Evolutionary conservation across 2,329 filamentous ascomycete species (phyloP).

Genomic region (Paecilomyces sp.): DNA sequence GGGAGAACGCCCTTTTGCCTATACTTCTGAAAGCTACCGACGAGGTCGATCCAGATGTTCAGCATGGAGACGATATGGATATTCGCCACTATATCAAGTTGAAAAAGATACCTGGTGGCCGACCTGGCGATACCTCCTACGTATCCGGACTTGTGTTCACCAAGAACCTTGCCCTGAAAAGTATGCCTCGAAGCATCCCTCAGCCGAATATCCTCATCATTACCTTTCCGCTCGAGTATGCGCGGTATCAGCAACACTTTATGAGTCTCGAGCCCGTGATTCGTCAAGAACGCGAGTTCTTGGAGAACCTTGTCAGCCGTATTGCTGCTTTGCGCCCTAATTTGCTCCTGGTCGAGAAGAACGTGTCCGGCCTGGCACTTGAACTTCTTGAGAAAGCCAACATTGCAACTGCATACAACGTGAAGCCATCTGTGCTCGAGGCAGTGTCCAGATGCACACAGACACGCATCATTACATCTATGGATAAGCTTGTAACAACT

Average conservation of each 20-base stretch:
- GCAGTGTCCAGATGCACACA: conserved; percentile 89
- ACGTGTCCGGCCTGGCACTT: conserved; percentile 83
- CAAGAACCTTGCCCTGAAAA: conserved; percentile 93
- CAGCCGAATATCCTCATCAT: conserved; percentile 86
- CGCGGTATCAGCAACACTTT: conserved; percentile 86
- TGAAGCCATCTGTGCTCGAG: conserved; percentile 91
- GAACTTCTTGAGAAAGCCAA: conserved; percentile 81
- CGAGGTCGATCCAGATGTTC: conserved; percentile 88
- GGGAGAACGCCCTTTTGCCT: conserved; percentile 85
- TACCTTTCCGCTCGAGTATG: conserved; percentile 93
- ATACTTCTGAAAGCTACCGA: conserved; percentile 87
- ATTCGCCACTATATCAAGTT: conserved; percentile 96
- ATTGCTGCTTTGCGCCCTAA: conserved; percentile 82
- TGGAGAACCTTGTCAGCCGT: conserved; percentile 83
- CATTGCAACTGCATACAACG: conserved; percentile 91
- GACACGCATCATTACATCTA: conserved; percentile 85
- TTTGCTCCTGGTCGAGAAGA: conserved; percentile 83
- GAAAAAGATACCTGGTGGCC: conserved; percentile 90
- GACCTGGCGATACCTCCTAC: conserved; percentile 87
- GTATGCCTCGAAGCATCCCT: conserved; percentile 80
- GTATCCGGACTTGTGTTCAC: conserved; percentile 95
- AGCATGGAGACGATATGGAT: conserved; percentile 88
- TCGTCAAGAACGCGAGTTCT: conserved; percentile 88
- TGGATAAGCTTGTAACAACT: conserved; percentile 81
- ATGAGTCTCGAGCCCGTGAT: conserved; percentile 98